A percentile compares a stretch with the other conserved stretches of the same genome.
phyloP scores from a whole-genome alignment of 2,329 filamentous ascomycete genomes.

The Diplodia mutila region DNA sequence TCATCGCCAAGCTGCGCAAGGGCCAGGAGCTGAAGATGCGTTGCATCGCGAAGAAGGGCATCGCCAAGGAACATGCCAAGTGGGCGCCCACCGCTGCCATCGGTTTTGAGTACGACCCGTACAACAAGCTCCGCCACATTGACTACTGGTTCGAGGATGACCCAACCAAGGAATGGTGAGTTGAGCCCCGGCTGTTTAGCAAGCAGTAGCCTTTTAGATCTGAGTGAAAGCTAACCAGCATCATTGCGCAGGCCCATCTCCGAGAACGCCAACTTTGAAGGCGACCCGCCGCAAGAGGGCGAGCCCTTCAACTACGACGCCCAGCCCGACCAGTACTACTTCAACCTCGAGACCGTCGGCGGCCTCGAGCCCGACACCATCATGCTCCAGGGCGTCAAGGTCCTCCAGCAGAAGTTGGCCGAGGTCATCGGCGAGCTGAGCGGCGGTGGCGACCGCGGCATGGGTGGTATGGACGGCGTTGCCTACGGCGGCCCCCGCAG shows the following conservation, averaged over 20 bases:
- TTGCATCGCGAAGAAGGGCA: conserved; percentile 96
- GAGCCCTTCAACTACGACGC: conserved; percentile 92
- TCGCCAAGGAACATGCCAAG: conserved; percentile 98
- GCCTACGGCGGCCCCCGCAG: conserved; percentile 61
- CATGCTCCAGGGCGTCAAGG: conserved; percentile 83
- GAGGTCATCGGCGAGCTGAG: conserved; percentile 70
- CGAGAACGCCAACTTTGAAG: conserved; percentile 77
- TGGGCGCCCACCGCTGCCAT: conserved; percentile 93
- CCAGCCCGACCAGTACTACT: conserved; percentile 82
- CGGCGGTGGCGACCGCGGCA: conserved; percentile 45
- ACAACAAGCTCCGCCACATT: conserved; percentile 91
- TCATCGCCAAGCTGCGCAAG: conserved; percentile 88
- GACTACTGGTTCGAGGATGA: conserved; percentile 96
- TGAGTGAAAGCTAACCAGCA: background rate
- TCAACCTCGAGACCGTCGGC: conserved; percentile 88
- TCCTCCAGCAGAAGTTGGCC: conserved; percentile 88
- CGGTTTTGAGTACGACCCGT: conserved; percentile 96
- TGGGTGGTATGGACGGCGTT: conserved; percentile 58
- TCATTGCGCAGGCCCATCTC: conserved; percentile 69
- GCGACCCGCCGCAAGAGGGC: conserved; percentile 74
- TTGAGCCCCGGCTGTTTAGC: conserved; percentile 25
- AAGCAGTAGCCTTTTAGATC: background rate
- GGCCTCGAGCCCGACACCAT: conserved; percentile 88
- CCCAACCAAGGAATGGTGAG: conserved; percentile 80
- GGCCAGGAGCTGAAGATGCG: conserved; percentile 88